phyloP scores from a whole-genome alignment of 495 filamentous ascomycete genomes.

The Penicillium flavigenum region DNA sequence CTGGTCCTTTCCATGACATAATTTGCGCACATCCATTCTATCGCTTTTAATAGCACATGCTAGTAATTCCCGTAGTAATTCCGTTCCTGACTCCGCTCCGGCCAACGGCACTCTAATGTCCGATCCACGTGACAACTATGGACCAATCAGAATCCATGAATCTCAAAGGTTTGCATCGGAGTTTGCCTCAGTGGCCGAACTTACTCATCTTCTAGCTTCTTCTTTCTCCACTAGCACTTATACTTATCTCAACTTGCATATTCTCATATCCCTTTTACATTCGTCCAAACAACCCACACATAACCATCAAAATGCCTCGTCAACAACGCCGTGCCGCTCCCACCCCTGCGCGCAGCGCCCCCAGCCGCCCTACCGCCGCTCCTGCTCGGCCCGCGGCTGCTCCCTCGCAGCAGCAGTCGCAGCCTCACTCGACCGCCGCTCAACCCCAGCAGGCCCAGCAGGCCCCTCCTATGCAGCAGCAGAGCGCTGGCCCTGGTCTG shows the following conservation, averaged over 20 bases:
- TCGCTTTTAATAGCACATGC: neutral
- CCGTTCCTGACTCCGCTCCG: conserved; percentile 10
- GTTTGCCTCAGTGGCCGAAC: conserved; percentile 26
- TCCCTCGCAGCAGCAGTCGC: conserved; percentile 45
- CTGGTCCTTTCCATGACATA: neutral
- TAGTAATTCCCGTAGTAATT: neutral
- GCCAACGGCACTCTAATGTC: conserved; percentile 5
- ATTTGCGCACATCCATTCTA: neutral
- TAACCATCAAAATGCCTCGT: conserved; percentile 66
- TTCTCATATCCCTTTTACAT: conserved; percentile 13
- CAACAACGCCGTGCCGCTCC: conserved; percentile 64
- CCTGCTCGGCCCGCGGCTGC: conserved; percentile 58
- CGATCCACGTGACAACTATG: conserved; percentile 10
- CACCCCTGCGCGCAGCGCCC: conserved; percentile 57
- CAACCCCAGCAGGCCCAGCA: conserved; percentile 48
- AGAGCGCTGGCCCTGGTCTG: conserved; percentile 67
- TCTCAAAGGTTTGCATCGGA: conserved; percentile 27
- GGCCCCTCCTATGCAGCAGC: conserved; percentile 47
- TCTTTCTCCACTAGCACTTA: conserved; percentile 24
- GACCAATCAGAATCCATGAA: conserved; percentile 25
- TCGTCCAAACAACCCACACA: conserved; percentile 17
- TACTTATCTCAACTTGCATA: conserved; percentile 15
- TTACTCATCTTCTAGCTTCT: conserved; percentile 29
- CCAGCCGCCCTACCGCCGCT: conserved; percentile 66
- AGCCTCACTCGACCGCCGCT: conserved; percentile 66